These are phyloP conservation scores for Paraconiothyrium sp. DNA, from an alignment of 2,329 filamentous ascomycete genomes.

Conservation along the genomic window DNA sequence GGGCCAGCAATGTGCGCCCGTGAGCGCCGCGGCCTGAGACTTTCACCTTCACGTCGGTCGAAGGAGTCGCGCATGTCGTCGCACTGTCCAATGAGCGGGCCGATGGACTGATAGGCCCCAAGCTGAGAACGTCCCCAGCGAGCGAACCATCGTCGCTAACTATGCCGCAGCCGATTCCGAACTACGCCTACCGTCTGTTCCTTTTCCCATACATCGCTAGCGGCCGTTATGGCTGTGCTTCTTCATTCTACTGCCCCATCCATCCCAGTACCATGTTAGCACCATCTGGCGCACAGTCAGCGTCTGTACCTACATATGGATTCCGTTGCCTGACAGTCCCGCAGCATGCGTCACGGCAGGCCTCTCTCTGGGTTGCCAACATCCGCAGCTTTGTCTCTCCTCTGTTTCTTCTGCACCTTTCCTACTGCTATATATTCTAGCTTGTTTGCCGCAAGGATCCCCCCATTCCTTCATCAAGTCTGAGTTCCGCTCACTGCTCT, in stretches of 20 bases:
- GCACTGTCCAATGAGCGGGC: slow-evolving; percentile 35
- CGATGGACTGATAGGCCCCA: slow-evolving; percentile 32
- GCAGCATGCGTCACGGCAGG: slow-evolving; percentile 40
- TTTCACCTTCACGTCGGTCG: slow-evolving; percentile 21
- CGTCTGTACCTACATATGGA: slow-evolving; percentile 44
- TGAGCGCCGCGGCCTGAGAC: slow-evolving; percentile 20
- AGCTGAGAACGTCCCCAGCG: slow-evolving; percentile 46
- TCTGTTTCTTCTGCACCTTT: slow-evolving; percentile 22
- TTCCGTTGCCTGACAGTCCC: slow-evolving; percentile 48
- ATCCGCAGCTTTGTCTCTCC: slow-evolving; percentile 28
- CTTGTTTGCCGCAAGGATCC: slow-evolving; percentile 29
- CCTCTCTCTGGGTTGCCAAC: slow-evolving; percentile 41
- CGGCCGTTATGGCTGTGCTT: slow-evolving; percentile 49
- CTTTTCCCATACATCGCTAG: slow-evolving; percentile 37
- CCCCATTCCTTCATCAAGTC: slow-evolving; percentile 26
- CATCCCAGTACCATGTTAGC: slow-evolving; percentile 40
- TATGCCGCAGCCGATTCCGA: slow-evolving; percentile 38
- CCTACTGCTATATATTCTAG: slow-evolving; percentile 47
- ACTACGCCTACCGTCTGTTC: slow-evolving; percentile 34
- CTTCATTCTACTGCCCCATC: slow-evolving; percentile 40
- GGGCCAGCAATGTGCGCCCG: slow-evolving; percentile 26
- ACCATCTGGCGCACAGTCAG: slow-evolving; percentile 43
- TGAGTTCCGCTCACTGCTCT: slow-evolving; percentile 24
- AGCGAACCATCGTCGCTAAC: slow-evolving; percentile 35
- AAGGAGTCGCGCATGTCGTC: slow-evolving; percentile 31